Evolutionary conservation across 192 early-diverging fungal genomes (phyloP), one percentile per base, ranked within the genome.

Genomic region (Linnemannia exigua): DNA sequence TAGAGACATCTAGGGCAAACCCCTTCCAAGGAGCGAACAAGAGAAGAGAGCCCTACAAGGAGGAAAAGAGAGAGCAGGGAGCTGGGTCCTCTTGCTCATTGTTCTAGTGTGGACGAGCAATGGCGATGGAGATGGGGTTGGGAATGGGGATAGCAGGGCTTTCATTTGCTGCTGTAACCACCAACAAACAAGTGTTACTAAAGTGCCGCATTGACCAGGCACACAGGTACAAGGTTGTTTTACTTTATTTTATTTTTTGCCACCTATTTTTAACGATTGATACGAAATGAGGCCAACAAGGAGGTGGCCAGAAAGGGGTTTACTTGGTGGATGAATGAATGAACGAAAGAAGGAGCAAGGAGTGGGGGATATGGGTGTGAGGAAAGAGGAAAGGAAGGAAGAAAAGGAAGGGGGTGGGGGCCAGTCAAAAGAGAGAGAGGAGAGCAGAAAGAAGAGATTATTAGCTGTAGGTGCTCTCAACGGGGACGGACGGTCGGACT

Each of bases 131-230:
- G n/a, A n/a, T n/a, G n/a, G n/a, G n/a, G n/a, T n/a, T n/a, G n/a
- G n/a, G n/a, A n/a, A n/a, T n/a, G 0, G 12, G 58, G 28, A 31
- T 31, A 31, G 58, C 31, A 31, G 58, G 58, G 28, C 28, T 63
- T 63, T 63, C 28, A n/a, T n/a, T 12, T 31, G 12, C 25, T 20
- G 31, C 28, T 22, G 14, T 12, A 31, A 44, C 41, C 41, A 44
- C 41, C n/a, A 31, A 15, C 58, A 3, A 31, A 20, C 1, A 17
- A 50, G 3, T n/a, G 58, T 61, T 61, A 25, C 58, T 31, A 31
- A 31, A n/a, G 14, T 63, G 25, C 58, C 58, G 58, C 58, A 63
- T 63, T 63, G 58, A 63, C 58, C 58, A 63, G 28, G 58, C 25
- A 33, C 12, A 63, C 22, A 31, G 14, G 28, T 31, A 12, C 9